These are phyloP conservation scores for Penicillium verhagenii DNA, from an alignment of 495 filamentous ascomycete genomes.

Conservation along the genomic window DNA sequence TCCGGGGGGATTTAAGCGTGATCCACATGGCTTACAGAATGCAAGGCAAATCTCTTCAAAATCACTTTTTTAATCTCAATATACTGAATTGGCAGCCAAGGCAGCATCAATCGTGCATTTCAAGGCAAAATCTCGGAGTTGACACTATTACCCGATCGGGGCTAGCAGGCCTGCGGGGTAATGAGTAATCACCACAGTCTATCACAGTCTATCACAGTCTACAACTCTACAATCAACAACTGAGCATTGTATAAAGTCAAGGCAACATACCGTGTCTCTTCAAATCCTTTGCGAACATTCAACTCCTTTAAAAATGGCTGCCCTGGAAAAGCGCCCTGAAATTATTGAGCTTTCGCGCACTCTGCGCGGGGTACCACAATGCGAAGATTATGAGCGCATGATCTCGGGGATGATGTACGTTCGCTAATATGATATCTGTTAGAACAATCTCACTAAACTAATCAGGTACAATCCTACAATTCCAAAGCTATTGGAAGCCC, in stretches of 20 bases:
- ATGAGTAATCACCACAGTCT: not conserved
- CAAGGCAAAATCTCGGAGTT: not conserved
- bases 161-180: not conserved
- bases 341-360: conserved; percentile 42
- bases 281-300: not conserved
- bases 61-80: not conserved
- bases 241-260: no score
- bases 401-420: conserved; percentile 53
- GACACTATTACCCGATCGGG: not conserved
- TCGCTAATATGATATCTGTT: not conserved
- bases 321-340: conserved; percentile 41
- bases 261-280: no score
- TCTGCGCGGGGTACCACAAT: conserved; percentile 41
- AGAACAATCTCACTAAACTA: not conserved
- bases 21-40: no score
- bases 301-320: conserved; percentile 35
- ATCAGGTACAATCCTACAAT: conserved; percentile 43
- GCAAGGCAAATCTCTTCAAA: no score
- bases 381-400: conserved; percentile 55
- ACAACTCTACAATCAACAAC: no score
- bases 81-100: not conserved
- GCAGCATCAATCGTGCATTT: not conserved
- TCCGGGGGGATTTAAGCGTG: no score
- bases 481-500: conserved; percentile 40
- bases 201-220: no score